Evolutionary conservation across 2,329 filamentous ascomycete species (phyloP).

Genomic region (Dothiorella sarmentorum): DNA sequence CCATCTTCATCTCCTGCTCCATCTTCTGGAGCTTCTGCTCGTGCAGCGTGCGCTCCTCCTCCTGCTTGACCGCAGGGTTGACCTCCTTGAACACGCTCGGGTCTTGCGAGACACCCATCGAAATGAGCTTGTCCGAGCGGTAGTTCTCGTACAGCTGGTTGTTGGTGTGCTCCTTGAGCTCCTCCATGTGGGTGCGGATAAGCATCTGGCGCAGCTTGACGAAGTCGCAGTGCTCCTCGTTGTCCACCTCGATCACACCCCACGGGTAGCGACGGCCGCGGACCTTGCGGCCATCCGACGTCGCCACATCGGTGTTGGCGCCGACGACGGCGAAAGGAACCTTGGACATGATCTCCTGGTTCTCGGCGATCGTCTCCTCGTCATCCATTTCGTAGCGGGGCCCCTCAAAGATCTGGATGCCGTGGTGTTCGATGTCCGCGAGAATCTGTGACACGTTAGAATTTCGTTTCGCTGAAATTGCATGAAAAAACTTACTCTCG

Average conservation of each 20-base stretch:
- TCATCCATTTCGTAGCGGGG: constrained; percentile 98
- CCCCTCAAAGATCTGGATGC: constrained; percentile 98
- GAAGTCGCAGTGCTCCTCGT: constrained; percentile 99
- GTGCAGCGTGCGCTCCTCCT: constrained; percentile 95
- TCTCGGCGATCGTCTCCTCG: constrained; percentile 99
- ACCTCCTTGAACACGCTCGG: constrained; percentile 99
- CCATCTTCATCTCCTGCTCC: constrained; percentile 99
- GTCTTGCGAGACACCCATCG: constrained; percentile 98
- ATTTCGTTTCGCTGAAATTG: background rate
- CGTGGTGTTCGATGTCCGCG: constrained; percentile 93
- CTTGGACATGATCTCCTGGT: constrained; percentile 99
- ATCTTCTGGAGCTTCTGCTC: constrained; percentile 99
- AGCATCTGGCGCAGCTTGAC: constrained; percentile 99
- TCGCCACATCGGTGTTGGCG: constrained; percentile 90
- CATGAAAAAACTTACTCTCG: constrained; percentile 68
- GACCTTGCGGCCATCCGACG: constrained; percentile 88
- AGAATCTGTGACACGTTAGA: constrained; percentile 66
- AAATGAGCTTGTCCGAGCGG: constrained; percentile 97
- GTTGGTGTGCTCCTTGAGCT: constrained; percentile 99
- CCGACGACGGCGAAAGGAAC: constrained; percentile 97
- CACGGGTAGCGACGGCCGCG: constrained; percentile 95
- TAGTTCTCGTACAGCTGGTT: constrained; percentile 99
- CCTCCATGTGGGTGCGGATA: constrained; percentile 99
- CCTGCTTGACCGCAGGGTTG: constrained; percentile 99
- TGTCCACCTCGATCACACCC: constrained; percentile 98